Evolutionary conservation across 129 eudicot genomes (phyloP), one percentile per base, ranked within the genome.

Genomic region (Deinandra increscens): DNA sequence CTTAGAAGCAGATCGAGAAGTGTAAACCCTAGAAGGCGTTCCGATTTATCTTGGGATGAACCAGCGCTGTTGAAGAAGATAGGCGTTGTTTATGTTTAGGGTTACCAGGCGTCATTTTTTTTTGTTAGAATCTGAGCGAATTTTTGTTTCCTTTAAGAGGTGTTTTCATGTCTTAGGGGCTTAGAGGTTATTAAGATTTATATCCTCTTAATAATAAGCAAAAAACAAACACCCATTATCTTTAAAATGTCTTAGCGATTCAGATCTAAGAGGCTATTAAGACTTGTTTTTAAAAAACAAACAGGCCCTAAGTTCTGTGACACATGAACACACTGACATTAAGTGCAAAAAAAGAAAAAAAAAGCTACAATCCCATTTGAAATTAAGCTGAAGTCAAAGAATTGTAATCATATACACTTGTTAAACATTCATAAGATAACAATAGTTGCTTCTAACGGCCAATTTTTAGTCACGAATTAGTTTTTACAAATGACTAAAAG

Each of bases 251-350:
- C n/a, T n/a, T n/a, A n/a, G n/a, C n/a, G n/a, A n/a, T n/a, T n/a
- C n/a, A n/a, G n/a, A n/a, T n/a, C n/a, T n/a, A n/a, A n/a, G n/a
- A n/a, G n/a, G n/a, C n/a, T n/a, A n/a, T n/a, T n/a, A n/a, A n/a
- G n/a, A n/a, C n/a, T n/a, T n/a, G n/a, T n/a, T n/a, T n/a, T n/a
- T n/a, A n/a, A n/a, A n/a, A n/a, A n/a, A n/a, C n/a, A n/a, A n/a
- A n/a, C n/a, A n/a, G n/a, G n/a, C n/a, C n/a, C n/a, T n/a, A n/a
- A 6, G 9, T 71, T 71, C 46, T 58, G 46, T 60, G 50, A 46
- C 45, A 33, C 48, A 2, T 36, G 23, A 58, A 14, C 22, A 26
- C 71, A 60, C 33, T 17, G 34, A 44, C 23, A 14, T 39, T 22
- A 60, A 20, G 55, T 65, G 11, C 54, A 43, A 42, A 12, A 66